Conservation (phyloP, 2,329 filamentous ascomycete genomes). For the Fonsecaea monophora region DNA sequence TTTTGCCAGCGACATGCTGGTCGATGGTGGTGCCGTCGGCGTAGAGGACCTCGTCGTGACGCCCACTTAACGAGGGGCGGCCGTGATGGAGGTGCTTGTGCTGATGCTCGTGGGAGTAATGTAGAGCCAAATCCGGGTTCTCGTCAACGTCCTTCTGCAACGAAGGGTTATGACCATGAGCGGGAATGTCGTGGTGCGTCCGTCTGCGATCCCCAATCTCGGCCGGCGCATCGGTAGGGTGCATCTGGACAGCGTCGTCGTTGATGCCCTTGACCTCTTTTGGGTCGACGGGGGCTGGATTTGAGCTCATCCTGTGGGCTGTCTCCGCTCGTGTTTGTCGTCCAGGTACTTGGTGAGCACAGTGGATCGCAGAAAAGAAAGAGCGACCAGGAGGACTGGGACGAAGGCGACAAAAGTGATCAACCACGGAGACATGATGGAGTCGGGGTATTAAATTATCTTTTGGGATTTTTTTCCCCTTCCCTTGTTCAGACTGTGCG, state of each 20-base stretch:
- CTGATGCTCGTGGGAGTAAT: conserved; percentile 49
- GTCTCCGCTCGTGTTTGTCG: conserved; percentile 33
- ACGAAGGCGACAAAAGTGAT: conserved; percentile 36
- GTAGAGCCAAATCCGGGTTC: conserved; percentile 47
- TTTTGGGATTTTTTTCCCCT: conserved; percentile 7
- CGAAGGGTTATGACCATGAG: conserved; percentile 39
- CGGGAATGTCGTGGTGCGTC: conserved; percentile 36
- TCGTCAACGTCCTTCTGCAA: conserved; percentile 36
- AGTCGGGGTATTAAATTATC: conserved; percentile 2
- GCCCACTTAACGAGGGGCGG: conserved; percentile 46
- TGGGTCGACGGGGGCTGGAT: conserved; percentile 23
- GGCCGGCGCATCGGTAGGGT: conserved; percentile 20
- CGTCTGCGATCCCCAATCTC: conserved; percentile 25
- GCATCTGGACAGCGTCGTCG: background rate
- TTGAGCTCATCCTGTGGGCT: conserved; percentile 24
- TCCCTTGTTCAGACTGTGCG: background rate
- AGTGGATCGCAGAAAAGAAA: conserved; percentile 39
- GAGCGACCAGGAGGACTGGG: conserved; percentile 33
- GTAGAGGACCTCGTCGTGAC: conserved; percentile 57
- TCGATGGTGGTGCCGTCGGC: conserved; percentile 53
- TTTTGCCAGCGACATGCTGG: conserved; percentile 46
- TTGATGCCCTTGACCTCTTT: conserved; percentile 8
- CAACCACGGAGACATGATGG: conserved; percentile 36
- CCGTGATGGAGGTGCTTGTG: conserved; percentile 51
- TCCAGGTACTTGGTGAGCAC: conserved; percentile 39